Evolutionary conservation across 345 rosid species (phyloP).

Genomic region (Psidium guajava): DNA sequence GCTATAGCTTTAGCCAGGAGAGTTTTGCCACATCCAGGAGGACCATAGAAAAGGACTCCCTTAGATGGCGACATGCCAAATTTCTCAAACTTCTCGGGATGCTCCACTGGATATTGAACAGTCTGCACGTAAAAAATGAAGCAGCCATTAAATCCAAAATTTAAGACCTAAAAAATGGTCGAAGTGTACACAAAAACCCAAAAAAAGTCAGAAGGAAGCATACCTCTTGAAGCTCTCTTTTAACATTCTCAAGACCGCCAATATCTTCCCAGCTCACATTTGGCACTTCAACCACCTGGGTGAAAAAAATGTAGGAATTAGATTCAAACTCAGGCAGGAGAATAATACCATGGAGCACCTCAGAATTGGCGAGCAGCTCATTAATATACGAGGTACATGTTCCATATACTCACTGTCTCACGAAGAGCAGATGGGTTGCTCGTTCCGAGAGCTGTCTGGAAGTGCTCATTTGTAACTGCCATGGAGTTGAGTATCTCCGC

Average conservation of each 20-base stretch:
- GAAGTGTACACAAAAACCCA: not conserved
- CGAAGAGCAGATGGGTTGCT: conserved; percentile 17
- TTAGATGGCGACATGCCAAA: conserved; percentile 98
- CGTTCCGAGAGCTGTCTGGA: conserved; percentile 44
- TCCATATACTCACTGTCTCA: conserved; percentile 7
- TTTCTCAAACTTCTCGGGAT: conserved; percentile 94
- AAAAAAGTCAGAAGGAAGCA: not conserved
- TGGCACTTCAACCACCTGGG: conserved; percentile 91
- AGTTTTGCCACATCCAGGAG: conserved; percentile 97
- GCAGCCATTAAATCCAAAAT: not conserved
- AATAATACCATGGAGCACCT: not conserved
- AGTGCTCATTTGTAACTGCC: conserved; percentile 94
- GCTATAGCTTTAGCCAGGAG: conserved; percentile 95
- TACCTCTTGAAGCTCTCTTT: conserved; percentile 96
- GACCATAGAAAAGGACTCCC: conserved; percentile 95
- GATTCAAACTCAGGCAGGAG: not conserved
- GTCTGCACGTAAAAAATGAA: conserved; percentile 34
- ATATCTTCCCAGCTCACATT: conserved; percentile 85
- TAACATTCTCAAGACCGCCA: conserved; percentile 94
- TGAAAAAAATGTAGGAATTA: not conserved
- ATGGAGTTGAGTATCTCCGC: conserved; percentile 90
- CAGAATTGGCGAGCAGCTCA: not conserved
- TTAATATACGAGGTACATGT: not conserved
- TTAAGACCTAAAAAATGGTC: conserved; percentile 10
- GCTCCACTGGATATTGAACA: conserved; percentile 99